Evolutionary conservation across 2,329 filamentous ascomycete genomes (phyloP), one percentile per base, ranked within the genome.

Genomic region (Aspergillus sp.): DNA sequence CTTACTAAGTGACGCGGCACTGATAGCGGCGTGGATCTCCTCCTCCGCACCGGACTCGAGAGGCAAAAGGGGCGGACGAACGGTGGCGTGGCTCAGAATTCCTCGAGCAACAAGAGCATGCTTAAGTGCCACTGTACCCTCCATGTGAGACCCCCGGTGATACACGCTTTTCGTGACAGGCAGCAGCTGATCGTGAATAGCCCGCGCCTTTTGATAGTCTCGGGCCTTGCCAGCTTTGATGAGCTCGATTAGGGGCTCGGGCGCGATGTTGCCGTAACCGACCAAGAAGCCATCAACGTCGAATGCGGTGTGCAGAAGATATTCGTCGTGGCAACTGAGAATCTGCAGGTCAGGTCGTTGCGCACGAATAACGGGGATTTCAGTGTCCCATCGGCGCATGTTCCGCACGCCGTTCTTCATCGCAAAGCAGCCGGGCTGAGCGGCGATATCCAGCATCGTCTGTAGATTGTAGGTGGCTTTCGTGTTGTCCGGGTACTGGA

Each of bases 351-450:
- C 77, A 0, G 81, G 81, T 5, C 81, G 77, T 64, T 82, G 73
- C 26, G 69, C 68, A 52, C 80, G 78, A 70, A 84, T 82, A 26
- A 84, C 75, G 16, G 81, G 82, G 60, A 84, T 84, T 68, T 84
- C 82, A 0, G 80, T 82, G 54, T 84, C 82, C 82, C 82, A 84
- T 18, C 82, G 78, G n/a, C 80, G 77, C 82, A 84, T 84, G 69
- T 84, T 83, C 55, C 82, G 78, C 10, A 84, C 82, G 20, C 82
- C 82, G 61, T 84, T 84, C 76, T 84, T 84, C 81, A 84, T 84
- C 16, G 82, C 82, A 50, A 84, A 82, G 6, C 82, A 80, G 29
- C 82, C 81, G 1, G 81, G 82, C 36, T 76, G 80, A 7, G 81
- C 82, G 2, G 81, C 74, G 55, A 84, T 83, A 54, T 84, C 81